Evolutionary conservation across 495 filamentous ascomycete species (phyloP), one percentile per base, ranked within the genome.

Genomic region (Xylaria grammica): DNA sequence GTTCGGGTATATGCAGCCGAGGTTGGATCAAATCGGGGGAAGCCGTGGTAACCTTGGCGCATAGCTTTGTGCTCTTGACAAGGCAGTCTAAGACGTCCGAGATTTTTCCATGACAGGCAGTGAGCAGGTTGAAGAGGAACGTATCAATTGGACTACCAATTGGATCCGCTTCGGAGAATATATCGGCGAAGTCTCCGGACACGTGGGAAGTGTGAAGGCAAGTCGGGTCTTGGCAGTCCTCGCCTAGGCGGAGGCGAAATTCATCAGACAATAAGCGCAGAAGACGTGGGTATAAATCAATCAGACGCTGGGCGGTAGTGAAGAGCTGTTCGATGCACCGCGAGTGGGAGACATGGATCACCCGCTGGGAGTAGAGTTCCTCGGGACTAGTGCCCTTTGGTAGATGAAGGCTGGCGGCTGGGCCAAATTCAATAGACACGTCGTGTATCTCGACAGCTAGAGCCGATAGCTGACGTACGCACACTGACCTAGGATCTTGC

Each of bases 41-140:
- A 7, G 63, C 48, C 2, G 69, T 22, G 24, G 68, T 66, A 8
- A 72, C 62, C 36, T 60, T 58, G 19, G 70, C 46, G 57, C 74
- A 77, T 4, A 67, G 36, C 17, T 57, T 45, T 51, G 72, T 72
- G n/a, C 69, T 68, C 10, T 45, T 34, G 46, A 77, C 67, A 13
- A 79, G 62, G 24, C 59, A 59, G n/a, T 77, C 73, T 15, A 72
- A 46, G 27, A 69, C 62, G 51, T 60, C 53, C 4, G 71, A 63
- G 17, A 77, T 65, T n/a, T 73, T 71, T 0, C 65, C 29, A 57
- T 79, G 77, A 26, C 77, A 77, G 1, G 69, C 65, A 7, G 73
- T 51, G 22, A 77, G 50, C 13, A 79, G 63, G 32, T 72, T 62
- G 26, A 79, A 68, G 24, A 75, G 63, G 30, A 75, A 69, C 20